Evolutionary conservation across 495 filamentous ascomycete species (phyloP), one percentile per base, ranked within the genome.

Genomic region (Aspergillus cavernicola): DNA sequence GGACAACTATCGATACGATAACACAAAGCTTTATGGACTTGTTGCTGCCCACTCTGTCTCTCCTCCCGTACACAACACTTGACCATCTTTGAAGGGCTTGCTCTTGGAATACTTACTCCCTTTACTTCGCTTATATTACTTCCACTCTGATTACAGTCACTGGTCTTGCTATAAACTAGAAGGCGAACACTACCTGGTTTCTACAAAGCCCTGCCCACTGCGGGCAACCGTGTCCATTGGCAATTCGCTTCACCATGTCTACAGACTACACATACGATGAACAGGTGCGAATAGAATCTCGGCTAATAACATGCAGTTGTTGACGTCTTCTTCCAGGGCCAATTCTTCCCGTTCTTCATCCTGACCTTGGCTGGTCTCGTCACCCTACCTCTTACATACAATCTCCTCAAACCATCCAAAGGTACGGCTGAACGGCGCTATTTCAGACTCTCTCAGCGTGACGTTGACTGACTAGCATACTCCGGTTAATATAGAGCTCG

Each of bases 331-430:
- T 45, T 50, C 19, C 58, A 97, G 85, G 92, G 92, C 38, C 87
- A 96, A 84, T 96, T 96, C 78, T 98, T 96, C 80, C 93, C 93
- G 61, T 97, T 91, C 80, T 98, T 97, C 79, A 83, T 98, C 71
- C 82, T 97, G 64, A 96, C 90, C 41, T 82, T 97, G 57, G 82
- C 86, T 50, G 83, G 84, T 65, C 84, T 98, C 51, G 78, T 97
- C 73, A 95, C 92, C 15, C 71, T 97, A 41, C 95, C 93, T 54
- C 78, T 95, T 64, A 96, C 93, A 58, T 96, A 92, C 69, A 87
- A 84, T 52, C 79, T 92, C 52, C 77, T 95, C 52, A 85, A 83
- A 68, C 83, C 85, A 11, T 89, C 80, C 69, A 88, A 88, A 80
- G 87, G 79, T 85, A 71, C 51, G 23, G 6, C 31, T 31, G 68